Evolutionary conservation across 495 filamentous ascomycete species (phyloP), one percentile per base, ranked within the genome.

Genomic region (Penicillium robsamsonii): DNA sequence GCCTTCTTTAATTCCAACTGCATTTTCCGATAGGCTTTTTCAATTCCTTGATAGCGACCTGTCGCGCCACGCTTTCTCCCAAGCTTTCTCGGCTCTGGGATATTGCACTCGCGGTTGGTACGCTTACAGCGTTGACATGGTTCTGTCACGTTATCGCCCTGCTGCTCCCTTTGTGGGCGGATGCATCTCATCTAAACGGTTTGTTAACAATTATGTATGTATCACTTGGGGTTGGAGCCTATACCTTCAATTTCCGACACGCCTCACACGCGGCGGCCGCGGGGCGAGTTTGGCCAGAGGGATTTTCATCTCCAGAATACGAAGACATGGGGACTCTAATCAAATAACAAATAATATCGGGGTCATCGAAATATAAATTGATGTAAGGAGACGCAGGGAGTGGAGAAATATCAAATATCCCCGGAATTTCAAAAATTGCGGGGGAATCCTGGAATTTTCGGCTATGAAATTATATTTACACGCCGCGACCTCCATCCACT

Each of bases 11-110:
- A 15, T 38, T 70, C 64, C 5, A 56, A 56, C 29, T 66, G 61
- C 29, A 67, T 35, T 20, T 63, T 63, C 7, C 64, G 55, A 20
- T 61, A 63, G 3, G 64, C 67, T 41, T 70, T 70, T 41, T 70
- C 64, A 30, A 70, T 46, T 9, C 64, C 64, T 13, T 49, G 55
- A 45, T 67, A 70, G 6, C 61, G 59, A 53, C 64, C 67, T 24
- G 58, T 35, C 1, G 64, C 61, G 2, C 67, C 64, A 5, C 49
- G 60, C 37, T 50, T 63, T 8, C 67, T 53, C 3, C 67, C 67
- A 27, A 70, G 49, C 1, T 56, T 59, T 24, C 61, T 59, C 3
- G 62, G 51, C 38, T 55, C 37, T 20, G 67, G 67, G 17, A 63
- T 63, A 5, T 31, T 58, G 35, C 67, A 69, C 0, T 46, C 22